Evolutionary conservation across 2,329 filamentous ascomycete genomes (phyloP).

Genomic region (Xylaria sp.): DNA sequence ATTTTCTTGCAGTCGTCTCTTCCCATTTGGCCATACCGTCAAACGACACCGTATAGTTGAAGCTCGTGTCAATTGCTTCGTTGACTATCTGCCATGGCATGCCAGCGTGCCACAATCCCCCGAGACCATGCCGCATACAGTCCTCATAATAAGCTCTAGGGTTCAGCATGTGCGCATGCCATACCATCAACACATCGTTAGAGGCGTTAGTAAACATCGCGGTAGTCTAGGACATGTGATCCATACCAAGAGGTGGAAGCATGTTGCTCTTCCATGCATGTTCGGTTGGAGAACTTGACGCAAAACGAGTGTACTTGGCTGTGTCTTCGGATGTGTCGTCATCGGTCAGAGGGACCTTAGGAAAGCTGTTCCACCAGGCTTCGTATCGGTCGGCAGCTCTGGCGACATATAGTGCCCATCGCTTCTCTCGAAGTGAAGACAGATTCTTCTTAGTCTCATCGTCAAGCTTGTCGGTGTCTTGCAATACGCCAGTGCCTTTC

Average conservation of each 20-base stretch:
- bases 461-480: slow-evolving; percentile 40
- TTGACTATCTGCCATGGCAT: slow-evolving; percentile 74
- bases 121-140: slow-evolving; percentile 67
- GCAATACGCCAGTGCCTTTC: slow-evolving; percentile 27
- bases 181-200: slow-evolving; percentile 79
- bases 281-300: background rate
- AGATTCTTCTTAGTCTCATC: slow-evolving; percentile 56
- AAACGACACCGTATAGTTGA: slow-evolving; percentile 63
- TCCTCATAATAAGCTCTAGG: slow-evolving; percentile 80
- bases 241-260: slow-evolving; percentile 68
- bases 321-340: slow-evolving; percentile 49
- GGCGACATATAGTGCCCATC: slow-evolving; percentile 76
- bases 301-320: slow-evolving; percentile 51
- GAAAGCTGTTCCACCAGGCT: slow-evolving; percentile 67
- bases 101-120: slow-evolving; percentile 67
- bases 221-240: slow-evolving; percentile 16
- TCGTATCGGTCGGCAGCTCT: slow-evolving; percentile 75
- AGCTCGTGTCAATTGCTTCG: slow-evolving; percentile 66
- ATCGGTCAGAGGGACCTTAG: slow-evolving; percentile 48
- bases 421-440: slow-evolving; percentile 72
- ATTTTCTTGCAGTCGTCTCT: slow-evolving; percentile 59
- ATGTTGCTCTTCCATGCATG: slow-evolving; percentile 54
- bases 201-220: slow-evolving; percentile 41
- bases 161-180: slow-evolving; percentile 83
- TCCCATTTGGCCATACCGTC: slow-evolving; percentile 60